A percentile compares a stretch with the other conserved stretches of the same genome.
Evolutionary conservation across 805 yeast genomes (phyloP).

Genomic region (Schwanniomyces polymorphus): DNA sequence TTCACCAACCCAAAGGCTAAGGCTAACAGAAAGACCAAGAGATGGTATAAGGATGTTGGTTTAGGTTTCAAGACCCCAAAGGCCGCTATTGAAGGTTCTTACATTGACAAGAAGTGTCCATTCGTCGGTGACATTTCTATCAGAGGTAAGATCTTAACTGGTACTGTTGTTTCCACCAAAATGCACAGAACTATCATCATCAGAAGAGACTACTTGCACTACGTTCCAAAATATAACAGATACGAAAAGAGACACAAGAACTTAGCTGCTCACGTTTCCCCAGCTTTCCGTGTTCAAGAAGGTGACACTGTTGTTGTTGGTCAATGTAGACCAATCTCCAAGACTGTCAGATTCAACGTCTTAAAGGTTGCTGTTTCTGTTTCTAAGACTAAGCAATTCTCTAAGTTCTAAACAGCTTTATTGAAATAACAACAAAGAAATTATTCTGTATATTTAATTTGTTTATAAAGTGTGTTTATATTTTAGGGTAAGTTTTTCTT

Average conservation of each 20-base stretch:
- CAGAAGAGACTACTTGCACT: conserved; percentile 99
- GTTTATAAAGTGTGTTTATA: conserved; percentile 9
- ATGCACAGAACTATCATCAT: conserved; percentile 99
- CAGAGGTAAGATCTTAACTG: conserved; percentile 99
- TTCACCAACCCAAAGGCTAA: conserved; percentile 99
- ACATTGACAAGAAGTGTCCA: conserved; percentile 99
- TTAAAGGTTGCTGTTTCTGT: conserved; percentile 89
- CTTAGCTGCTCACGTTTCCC: conserved; percentile 99
- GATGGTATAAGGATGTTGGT: conserved; percentile 99
- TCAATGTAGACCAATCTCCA: conserved; percentile 99
- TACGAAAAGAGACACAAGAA: conserved; percentile 99
- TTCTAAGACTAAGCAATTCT: conserved; percentile 91
- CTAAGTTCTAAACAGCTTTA: conserved; percentile 70
- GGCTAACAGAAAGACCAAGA: conserved; percentile 98
- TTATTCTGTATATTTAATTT: conserved; percentile 10
- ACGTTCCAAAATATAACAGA: conserved; percentile 99
- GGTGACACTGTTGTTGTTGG: conserved; percentile 99
- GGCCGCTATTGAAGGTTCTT: conserved; percentile 96
- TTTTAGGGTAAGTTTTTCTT: conserved; percentile 3
- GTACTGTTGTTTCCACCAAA: conserved; percentile 99
- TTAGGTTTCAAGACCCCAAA: conserved; percentile 99
- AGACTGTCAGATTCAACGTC: conserved; percentile 99
- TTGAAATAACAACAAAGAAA: conserved; percentile 3
- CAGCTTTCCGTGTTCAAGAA: conserved; percentile 99
- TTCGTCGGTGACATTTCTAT: conserved; percentile 95